Evolutionary conservation across 768 basidiomycete genomes (phyloP).

Genomic region (Cytidiella melzeri): DNA sequence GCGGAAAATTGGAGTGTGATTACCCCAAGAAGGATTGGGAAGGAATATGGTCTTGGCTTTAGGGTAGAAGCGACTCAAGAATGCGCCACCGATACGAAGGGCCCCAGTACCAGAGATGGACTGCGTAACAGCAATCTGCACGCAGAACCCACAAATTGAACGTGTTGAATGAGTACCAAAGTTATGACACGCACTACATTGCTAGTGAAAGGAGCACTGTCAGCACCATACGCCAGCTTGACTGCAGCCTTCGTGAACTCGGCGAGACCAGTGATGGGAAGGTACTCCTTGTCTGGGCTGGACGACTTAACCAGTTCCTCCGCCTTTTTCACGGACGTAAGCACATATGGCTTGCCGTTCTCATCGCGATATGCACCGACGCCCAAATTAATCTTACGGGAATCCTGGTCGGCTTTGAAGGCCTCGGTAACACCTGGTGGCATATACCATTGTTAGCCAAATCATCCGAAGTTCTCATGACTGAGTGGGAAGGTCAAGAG

Average conservation of each 20-base stretch:
- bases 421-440: conserved; percentile 82
- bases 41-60: conserved; percentile 86
- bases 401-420: conserved; percentile 91
- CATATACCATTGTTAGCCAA: not conserved
- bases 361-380: conserved; percentile 96
- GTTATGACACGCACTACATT: conserved; percentile 51
- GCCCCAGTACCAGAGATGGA: conserved; percentile 98
- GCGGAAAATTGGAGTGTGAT: conserved; percentile 90
- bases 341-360: conserved; percentile 90
- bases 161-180: conserved; percentile 1
- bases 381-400: conserved; percentile 95
- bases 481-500: not conserved
- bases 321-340: conserved; percentile 87
- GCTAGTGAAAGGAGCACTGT: conserved; percentile 65
- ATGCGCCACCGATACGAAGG: conserved; percentile 89
- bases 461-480: not conserved
- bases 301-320: conserved; percentile 64
- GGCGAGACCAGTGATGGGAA: conserved; percentile 88
- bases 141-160: not conserved
- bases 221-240: conserved; percentile 85
- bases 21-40: conserved; percentile 94
- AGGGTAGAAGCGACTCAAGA: conserved; percentile 85
- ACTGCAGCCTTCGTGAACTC: conserved; percentile 83
- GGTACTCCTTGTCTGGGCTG: conserved; percentile 88
- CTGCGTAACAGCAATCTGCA: conserved; percentile 79